Base-by-base conservation (phyloP, 2,329 filamentous ascomycete genomes). In the Leptographium procerum region DNA sequence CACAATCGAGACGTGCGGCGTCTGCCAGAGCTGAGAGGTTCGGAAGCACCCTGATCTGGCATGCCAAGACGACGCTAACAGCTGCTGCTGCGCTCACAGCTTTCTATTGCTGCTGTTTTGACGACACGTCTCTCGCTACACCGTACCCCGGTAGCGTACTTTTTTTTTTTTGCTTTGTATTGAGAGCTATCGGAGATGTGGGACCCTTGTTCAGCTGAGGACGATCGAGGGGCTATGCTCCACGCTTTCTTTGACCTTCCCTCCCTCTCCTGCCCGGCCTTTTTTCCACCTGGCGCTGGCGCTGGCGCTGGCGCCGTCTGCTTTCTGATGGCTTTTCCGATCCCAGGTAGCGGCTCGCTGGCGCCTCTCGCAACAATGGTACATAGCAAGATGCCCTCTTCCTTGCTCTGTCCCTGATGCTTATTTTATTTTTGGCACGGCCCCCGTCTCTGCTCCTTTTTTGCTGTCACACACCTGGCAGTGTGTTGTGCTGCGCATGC, bases 161-260 rank as follows among this genome's bases (percentile, higher is more conserved):
- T n/a, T n/a, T n/a, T n/a, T n/a, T n/a, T n/a, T n/a, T n/a, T n/a
- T n/a, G n/a, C n/a, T n/a, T n/a, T n/a, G n/a, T n/a, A n/a, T 19
- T n/a, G 14, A 19, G 16, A 45, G n/a, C 19, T n/a, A 9, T 29
- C 47, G 24, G 14, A 19, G 26, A 16, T 28, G 47, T 52, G 56
- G 48, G 33, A 52, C 55, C 56, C 48, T 10, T 52, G 48, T 52
- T 57, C 56, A 57, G 56, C 56, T 57, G 56, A 57, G 26, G 11
- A 24, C 8, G 56, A 45, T 5, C 22, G 22, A n/a, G n/a, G n/a
- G 48, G 55, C 24, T n/a, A 5, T 40, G 14, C 31, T n/a, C n/a
- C 40, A 8, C 40, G 14, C 36, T 43, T 43, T 43, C 40, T 48
- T 26, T 48, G 45, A 26, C 45, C 22, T 43, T 43, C 40, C n/a